These are phyloP conservation scores for Xylaria arbuscula DNA, from an alignment of 2,329 filamentous ascomycete genomes.

Conservation along the genomic window DNA sequence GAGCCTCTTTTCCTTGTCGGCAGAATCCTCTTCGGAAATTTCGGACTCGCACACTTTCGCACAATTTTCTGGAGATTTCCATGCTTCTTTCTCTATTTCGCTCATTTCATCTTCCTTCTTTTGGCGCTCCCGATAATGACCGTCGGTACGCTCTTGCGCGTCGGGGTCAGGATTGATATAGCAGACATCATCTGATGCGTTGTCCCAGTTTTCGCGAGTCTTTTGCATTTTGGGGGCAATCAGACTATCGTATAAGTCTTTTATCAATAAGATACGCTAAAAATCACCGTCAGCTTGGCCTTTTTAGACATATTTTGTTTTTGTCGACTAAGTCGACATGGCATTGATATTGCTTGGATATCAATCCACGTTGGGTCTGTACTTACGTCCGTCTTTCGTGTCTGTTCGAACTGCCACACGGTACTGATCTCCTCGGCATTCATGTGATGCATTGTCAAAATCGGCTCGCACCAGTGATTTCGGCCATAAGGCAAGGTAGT, in stretches of 20 bases:
- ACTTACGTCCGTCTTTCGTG: conserved; percentile 57
- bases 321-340: no score
- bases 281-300: conserved; percentile 29
- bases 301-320: background rate
- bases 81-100: conserved; percentile 57
- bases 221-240: conserved; percentile 58
- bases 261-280: conserved; percentile 58
- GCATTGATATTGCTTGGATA: background rate
- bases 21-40: conserved; percentile 49
- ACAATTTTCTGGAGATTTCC: conserved; percentile 60
- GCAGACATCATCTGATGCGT: conserved; percentile 61
- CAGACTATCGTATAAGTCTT: conserved; percentile 62
- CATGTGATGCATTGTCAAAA: conserved; percentile 69
- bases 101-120: conserved; percentile 55
- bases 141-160: conserved; percentile 51
- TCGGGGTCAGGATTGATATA: conserved; percentile 56
- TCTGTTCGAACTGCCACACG: conserved; percentile 66
- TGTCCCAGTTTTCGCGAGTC: conserved; percentile 63
- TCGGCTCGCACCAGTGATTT: conserved; percentile 66
- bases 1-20: conserved; percentile 48
- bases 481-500: conserved; percentile 61
- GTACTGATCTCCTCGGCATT: conserved; percentile 62
- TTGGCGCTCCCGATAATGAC: conserved; percentile 50
- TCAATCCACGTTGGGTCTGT: background rate
- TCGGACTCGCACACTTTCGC: conserved; percentile 60